These are phyloP conservation scores for Aspergillus nomiae DNA, from an alignment of 2,329 filamentous ascomycete species.

Conservation along the genomic window DNA sequence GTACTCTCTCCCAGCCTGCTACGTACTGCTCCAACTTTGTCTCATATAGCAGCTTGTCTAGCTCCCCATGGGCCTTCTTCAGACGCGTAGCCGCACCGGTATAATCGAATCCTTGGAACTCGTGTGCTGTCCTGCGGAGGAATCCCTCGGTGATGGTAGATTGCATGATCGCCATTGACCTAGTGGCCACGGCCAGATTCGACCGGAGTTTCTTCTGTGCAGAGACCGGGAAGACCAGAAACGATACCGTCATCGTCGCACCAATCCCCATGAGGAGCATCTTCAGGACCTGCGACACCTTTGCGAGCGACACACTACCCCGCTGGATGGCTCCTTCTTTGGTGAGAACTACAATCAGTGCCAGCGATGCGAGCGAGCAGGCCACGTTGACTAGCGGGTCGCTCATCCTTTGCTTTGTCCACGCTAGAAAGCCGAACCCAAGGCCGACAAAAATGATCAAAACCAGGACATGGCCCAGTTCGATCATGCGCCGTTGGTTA, in stretches of 20 bases:
- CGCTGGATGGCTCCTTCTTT: slow-evolving; percentile 87
- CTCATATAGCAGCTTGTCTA: slow-evolving; percentile 78
- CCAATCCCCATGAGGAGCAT: slow-evolving; percentile 77
- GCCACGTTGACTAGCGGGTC: slow-evolving; percentile 81
- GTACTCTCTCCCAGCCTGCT: slow-evolving; percentile 75
- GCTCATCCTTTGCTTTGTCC: slow-evolving; percentile 79
- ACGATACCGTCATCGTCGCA: slow-evolving; percentile 71
- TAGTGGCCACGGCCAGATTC: slow-evolving; percentile 72
- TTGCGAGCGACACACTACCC: slow-evolving; percentile 77
- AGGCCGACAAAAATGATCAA: slow-evolving; percentile 82
- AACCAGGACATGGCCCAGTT: slow-evolving; percentile 74
- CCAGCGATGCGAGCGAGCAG: slow-evolving; percentile 81
- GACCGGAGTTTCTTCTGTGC: slow-evolving; percentile 72
- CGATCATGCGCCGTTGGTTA: slow-evolving; percentile 63
- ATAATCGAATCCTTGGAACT: slow-evolving; percentile 69
- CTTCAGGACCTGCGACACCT: slow-evolving; percentile 79
- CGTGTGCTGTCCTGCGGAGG: slow-evolving; percentile 78
- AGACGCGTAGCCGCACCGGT: slow-evolving; percentile 63
- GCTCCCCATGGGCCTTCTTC: slow-evolving; percentile 65
- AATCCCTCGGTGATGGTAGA: slow-evolving; percentile 81
- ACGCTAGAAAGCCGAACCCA: slow-evolving; percentile 82
- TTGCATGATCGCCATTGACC: slow-evolving; percentile 77
- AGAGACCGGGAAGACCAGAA: slow-evolving; percentile 76
- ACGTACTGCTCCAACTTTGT: slow-evolving; percentile 88
- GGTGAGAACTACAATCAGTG: slow-evolving; percentile 85